Evolutionary conservation across 805 yeast genomes (phyloP), one percentile per base, ranked within the genome.

Genomic region (Suhomyces vadensis): DNA sequence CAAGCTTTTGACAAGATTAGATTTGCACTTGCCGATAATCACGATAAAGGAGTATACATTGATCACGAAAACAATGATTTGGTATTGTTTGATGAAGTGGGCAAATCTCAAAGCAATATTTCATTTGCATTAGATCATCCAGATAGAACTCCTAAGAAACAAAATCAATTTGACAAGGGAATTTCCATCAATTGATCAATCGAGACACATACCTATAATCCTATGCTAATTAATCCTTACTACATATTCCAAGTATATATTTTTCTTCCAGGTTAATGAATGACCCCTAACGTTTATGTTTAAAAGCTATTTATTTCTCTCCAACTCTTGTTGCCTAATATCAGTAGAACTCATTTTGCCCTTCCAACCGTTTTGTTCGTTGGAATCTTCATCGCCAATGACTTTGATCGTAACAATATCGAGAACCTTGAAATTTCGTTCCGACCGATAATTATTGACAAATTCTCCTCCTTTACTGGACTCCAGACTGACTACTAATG

Each of bases 271-370:
- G 26, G 10, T 10, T 7, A 24, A 24, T n/a, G n/a, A 24, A 24
- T 10, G 10, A 24, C 7, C 26, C 26, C 26, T 24, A 13, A 33
- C 24, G 24, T 33, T 31, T 6, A 10, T 16, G 6, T 17, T 17
- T 16, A 11, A 19, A 1, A 24, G 7, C 6, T 7, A 19, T 2
- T 5, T 31, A 10, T 10, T 33, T 33, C 24, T 35, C 7, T 33
- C 27, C 8, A 24, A 25, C 31, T 33, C 35, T 29, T 38, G 38
- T 43, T 71, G 70, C 53, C 97, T 77, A 39, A 87, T 62, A 44
- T 84, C 83, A 0, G 98, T 92, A 44, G 96, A 88, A 55, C 97
- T 90, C 45, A 92, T 60, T 60, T 92, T 92, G 22, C 83, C 87
- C 39, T 74, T 68, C 77, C 85, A 85, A 26, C 65, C 63, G 37